These are phyloP conservation scores for Parascedosporium putredinis DNA, from an alignment of 2,329 filamentous ascomycete genomes.

Conservation along the genomic window DNA sequence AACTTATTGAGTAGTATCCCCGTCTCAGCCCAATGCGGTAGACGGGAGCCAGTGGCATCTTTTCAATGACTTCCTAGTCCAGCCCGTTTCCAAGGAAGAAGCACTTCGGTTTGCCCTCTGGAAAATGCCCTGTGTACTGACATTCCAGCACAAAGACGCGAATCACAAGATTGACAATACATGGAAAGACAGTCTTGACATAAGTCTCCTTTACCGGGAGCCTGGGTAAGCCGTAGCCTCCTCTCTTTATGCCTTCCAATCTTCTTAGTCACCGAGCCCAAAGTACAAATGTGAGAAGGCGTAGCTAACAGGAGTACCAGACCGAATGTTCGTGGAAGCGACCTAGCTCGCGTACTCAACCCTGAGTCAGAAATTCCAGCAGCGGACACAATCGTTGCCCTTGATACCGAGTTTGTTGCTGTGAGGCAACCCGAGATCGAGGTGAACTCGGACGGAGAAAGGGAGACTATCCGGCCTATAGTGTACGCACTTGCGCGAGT, in stretches of 20 bases:
- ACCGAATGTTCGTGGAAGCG: constrained; percentile 18
- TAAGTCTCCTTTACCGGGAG: constrained; percentile 72
- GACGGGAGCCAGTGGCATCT: constrained; percentile 75
- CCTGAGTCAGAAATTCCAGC: constrained; percentile 53
- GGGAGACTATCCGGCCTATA: constrained; percentile 83
- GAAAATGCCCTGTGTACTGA: constrained; percentile 83
- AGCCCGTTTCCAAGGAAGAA: constrained; percentile 68
- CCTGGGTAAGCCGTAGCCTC: constrained; percentile 32
- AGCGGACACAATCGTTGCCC: constrained; percentile 66
- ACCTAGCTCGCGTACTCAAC: constrained; percentile 51
- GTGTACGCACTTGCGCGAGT: constrained; percentile 88
- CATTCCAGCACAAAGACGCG: constrained; percentile 72
- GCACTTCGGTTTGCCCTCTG: constrained; percentile 81
- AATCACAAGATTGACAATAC: constrained; percentile 74
- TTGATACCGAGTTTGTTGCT: constrained; percentile 94
- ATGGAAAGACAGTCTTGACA: constrained; percentile 81
- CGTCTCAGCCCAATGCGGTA: constrained; percentile 27
- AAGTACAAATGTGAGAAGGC: too few species aligned
- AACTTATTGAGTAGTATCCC: constrained; percentile 8
- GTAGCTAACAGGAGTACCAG: not conserved
- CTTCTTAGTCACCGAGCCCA: too few species aligned
- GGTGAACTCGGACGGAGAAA: constrained; percentile 86
- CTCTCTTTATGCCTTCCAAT: too few species aligned
- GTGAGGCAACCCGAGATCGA: constrained; percentile 90
- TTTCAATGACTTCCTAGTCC: constrained; percentile 94